Evolutionary conservation across 345 rosid species (phyloP), one percentile per base, ranked within the genome.

Genomic region (Dovyalis caffra): DNA sequence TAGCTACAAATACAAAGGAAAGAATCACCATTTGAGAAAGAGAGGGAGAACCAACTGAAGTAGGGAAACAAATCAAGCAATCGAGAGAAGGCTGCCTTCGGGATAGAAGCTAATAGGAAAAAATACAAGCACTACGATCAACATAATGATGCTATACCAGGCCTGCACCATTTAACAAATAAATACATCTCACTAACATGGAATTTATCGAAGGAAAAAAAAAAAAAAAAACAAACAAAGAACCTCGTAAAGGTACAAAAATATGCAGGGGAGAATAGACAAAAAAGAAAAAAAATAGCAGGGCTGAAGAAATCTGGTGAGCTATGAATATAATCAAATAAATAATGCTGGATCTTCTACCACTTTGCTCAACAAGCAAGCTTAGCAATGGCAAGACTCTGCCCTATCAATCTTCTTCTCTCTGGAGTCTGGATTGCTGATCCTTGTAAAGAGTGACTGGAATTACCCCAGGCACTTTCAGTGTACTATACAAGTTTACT

Each of bases 131-230:
- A 45, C 72, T 29, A 31, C 40, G 63, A 74, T 49, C 37, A 23
- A 28, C 60, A 31, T 14, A 23, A 38, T 23, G 26, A n/a, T 45
- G 20, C 61, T 65, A 40, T 72, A 66, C 64, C 34, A 53, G 16
- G 57, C 29, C 67, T 40, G 66, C 57, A 70, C 45, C 65, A 18
- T 77, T 64, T 71, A 64, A 64, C 28, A 53, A 64, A 11, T 61
- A n/a, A 60, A 68, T 45, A 62, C 74, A 49, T 47, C 73, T 40
- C 51, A 12, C 18, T 21, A n/a, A 28, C 29, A 62, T 25, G 25
- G 53, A 62, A 63, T 68, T 9, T 20, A 21, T 23, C 53, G 15
- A 70, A n/a, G n/a, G 16, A n/a, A 34, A 53, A 68, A 69, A 29
- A 26, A 66, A 71, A 62, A 49, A n/a, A n/a, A n/a, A 34, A 53